Base-by-base conservation (phyloP, 495 filamentous ascomycete genomes). In the Aspergillus coremiiformis region DNA sequence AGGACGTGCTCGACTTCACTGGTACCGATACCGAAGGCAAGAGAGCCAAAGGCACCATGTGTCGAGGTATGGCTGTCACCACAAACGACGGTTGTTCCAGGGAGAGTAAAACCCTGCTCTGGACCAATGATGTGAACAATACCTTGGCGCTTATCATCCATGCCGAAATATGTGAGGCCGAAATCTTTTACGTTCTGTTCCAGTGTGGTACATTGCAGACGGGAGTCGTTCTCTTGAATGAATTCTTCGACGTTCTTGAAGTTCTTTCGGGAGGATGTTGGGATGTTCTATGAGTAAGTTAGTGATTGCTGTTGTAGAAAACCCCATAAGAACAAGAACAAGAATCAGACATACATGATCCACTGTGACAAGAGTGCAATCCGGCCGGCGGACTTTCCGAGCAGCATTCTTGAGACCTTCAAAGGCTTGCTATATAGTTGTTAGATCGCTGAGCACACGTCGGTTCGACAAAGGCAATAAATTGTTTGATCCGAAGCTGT, bases 91-190 rank as follows among this genome's bases (percentile, higher is more conserved):
- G 93, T 98, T 30, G 93, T 96, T 52, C 91, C 93, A 8, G 93
- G 93, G 15, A 98, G 86, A 32, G 93, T 98, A 77, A 98, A 98
- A 54, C 93, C 93, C 69, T 98, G 93, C 77, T 98, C 93, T 35
- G 93, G 93, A n/a, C 93, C 93, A 59, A 98, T 96, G 63, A 98
- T 86, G 70, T 98, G 93, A 37, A 98, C 93, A 64, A 98, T 98
- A 58, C 93, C 93, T 74, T 98, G 93, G 26, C 93, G 81, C 76
- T 95, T 95, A 70, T 97, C 93, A 35, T 84, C 90, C 53, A 98
- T 83, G 46, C 93, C 93, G 60, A 98, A 98, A 72, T 96, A 98
- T 64, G 93, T 96, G 63, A 98, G 79, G 57, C 87, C 90, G 58
- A 96, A 96, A 49, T 89, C 86, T 72, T 95, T 94, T 53, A 98